Conservation (phyloP, 2,329 filamentous ascomycete genomes). For the Penicillium sp. region DNA sequence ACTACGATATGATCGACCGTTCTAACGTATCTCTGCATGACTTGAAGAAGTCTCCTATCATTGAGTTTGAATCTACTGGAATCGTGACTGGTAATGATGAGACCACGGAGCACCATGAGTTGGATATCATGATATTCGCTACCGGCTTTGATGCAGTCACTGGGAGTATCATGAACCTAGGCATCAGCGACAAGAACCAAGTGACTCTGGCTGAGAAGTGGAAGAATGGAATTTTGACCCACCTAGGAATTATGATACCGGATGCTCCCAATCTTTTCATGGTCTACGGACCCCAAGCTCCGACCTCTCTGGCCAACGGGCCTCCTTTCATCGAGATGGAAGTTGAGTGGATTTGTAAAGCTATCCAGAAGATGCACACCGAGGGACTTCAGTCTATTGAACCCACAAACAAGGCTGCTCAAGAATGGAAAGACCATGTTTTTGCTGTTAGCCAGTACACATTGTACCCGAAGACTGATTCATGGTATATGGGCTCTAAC, state of each 20-base stretch:
- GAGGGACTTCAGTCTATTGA: slow-evolving; percentile 7
- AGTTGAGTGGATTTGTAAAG: slow-evolving; percentile 27
- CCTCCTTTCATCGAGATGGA: slow-evolving; percentile 38
- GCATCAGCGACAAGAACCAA: slow-evolving; percentile 21
- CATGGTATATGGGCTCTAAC: slow-evolving; percentile 26
- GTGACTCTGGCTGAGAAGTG: slow-evolving; percentile 14
- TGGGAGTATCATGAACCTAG: slow-evolving; percentile 35
- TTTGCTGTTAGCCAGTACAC: slow-evolving; percentile 9
- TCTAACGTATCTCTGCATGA: slow-evolving; percentile 48
- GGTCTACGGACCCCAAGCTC: slow-evolving; percentile 39
- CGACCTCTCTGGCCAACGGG: slow-evolving; percentile 33
- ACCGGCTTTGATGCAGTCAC: slow-evolving; percentile 42
- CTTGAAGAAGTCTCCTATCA: slow-evolving; percentile 45
- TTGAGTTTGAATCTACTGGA: slow-evolving; percentile 37
- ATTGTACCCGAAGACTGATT: slow-evolving; percentile 19
- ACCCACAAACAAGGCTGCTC: slow-evolving; percentile 9
- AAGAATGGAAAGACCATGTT: slow-evolving; percentile 18
- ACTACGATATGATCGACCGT: slow-evolving; percentile 50
- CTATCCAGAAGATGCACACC: slow-evolving; percentile 15
- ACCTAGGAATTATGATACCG: slow-evolving; percentile 41
- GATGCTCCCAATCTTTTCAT: slow-evolving; percentile 49
- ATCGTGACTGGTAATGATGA: slow-evolving; percentile 38
- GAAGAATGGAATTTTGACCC: slow-evolving; percentile 14
- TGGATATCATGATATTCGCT: slow-evolving; percentile 39
- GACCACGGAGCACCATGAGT: slow-evolving; percentile 25